Base-by-base conservation (phyloP, 139 green algal species). In the Volvox africanus region DNA sequence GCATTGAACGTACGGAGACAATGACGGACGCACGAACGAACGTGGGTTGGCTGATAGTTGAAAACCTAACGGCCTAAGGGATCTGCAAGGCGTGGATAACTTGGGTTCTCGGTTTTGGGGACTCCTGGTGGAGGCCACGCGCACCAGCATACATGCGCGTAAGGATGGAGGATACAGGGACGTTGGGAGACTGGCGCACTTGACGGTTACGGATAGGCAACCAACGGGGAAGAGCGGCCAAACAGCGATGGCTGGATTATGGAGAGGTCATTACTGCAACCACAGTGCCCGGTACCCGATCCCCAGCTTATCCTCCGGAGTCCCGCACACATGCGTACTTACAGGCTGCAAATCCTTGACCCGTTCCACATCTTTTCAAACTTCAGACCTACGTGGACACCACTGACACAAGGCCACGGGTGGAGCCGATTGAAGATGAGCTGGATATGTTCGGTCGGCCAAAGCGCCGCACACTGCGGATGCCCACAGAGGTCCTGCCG, bases 341-440 rank as follows among this genome's bases (percentile, higher is more conserved):
- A 73, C 11, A 30, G 11, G 16, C 65, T 28, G 65, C 65, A 28
- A 6, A 79, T 14, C 68, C 1, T 30, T 79, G 32, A 30, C 30
- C 71, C 71, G 21, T 1, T 21, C 16, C 75, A 85, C 65, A 26
- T 44, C 84, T 20, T 78, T 30, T n/a, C 2, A 2, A 50, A 32
- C 44, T 75, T 2, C 84, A 89, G 84, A 82, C 68, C 2, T 89
- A 32, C n/a, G 37, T 55, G 18, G 84, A 89, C 69, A 9, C 68
- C 2, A 61, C 84, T 2, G 84, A 89, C 17, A 82, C 61, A n/a
- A 50, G 88, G 18, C 91, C 93, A 17, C 78, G 36, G 21, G 30
- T 93, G 61, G 86, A 92, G 80, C 44, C 33, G 17, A 78, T 95
- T 62, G 93, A 95, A 26, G 90, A 94, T 30, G 91, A 94, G 80